Evolutionary conservation across 1,139 yeast genomes (phyloP).

Genomic region (Kurtzmaniella quercitrusa): DNA sequence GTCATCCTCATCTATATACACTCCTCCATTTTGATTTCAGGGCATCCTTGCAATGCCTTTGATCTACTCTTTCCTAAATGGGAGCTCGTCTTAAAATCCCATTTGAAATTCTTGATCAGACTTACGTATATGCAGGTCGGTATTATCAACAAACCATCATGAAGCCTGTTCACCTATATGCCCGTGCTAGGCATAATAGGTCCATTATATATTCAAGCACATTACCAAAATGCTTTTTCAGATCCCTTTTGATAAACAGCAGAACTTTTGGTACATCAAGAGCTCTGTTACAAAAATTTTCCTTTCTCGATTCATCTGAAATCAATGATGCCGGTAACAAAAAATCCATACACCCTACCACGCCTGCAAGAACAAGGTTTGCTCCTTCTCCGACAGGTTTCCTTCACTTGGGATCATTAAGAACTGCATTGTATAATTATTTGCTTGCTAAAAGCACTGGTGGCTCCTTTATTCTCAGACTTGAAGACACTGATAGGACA

Average conservation of each 20-base stretch:
- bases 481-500: slow-evolving; percentile 90
- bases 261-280: background rate
- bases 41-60: too few species aligned
- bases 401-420: slow-evolving; percentile 83
- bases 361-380: slow-evolving; percentile 83
- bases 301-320: background rate
- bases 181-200: too few species aligned
- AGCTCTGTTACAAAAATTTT: background rate
- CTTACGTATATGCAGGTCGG: too few species aligned
- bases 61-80: too few species aligned
- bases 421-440: slow-evolving; percentile 92
- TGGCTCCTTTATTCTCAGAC: slow-evolving; percentile 75
- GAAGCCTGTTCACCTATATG: too few species aligned
- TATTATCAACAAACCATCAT: too few species aligned
- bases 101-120: too few species aligned
- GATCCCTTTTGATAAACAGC: too few species aligned
- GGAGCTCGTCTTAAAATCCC: too few species aligned
- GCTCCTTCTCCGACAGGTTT: slow-evolving; percentile 99
- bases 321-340: background rate
- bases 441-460: slow-evolving; percentile 73
- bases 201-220: too few species aligned
- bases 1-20: too few species aligned
- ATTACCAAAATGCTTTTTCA: background rate
- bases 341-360: slow-evolving; percentile 38
- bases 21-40: too few species aligned